These are phyloP conservation scores for Penicillium sp. DNA, from an alignment of 2,329 filamentous ascomycete species.

Conservation along the genomic window DNA sequence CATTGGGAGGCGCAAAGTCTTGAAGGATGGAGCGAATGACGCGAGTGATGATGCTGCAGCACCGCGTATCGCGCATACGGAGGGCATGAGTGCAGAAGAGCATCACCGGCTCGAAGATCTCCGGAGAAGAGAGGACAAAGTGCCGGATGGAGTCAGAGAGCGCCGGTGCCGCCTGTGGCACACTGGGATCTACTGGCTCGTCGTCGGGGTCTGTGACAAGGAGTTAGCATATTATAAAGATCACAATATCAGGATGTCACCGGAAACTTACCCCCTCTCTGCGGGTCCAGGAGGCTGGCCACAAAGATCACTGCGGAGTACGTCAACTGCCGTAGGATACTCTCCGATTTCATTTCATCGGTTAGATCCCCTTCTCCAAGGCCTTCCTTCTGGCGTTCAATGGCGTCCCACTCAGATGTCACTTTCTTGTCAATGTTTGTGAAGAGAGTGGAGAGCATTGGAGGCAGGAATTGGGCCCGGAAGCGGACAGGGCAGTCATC, in stretches of 20 bases:
- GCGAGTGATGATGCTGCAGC: slow-evolving; percentile 73
- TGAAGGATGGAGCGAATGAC: slow-evolving; percentile 79
- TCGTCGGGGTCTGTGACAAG: too few relatives aligned
- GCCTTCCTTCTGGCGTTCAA: slow-evolving; percentile 51
- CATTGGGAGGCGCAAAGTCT: slow-evolving; percentile 54
- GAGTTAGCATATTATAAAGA: too few relatives aligned
- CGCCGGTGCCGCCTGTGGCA: slow-evolving; percentile 33
- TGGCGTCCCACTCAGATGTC: slow-evolving; percentile 71
- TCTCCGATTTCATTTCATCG: slow-evolving; percentile 97
- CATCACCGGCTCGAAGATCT: slow-evolving; percentile 77
- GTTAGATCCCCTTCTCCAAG: slow-evolving; percentile 69
- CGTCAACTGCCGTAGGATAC: slow-evolving; percentile 83
- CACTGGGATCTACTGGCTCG: slow-evolving; percentile 31
- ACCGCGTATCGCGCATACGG: slow-evolving; percentile 78
- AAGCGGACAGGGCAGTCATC: slow-evolving; percentile 79
- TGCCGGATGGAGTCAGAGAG: slow-evolving; percentile 57
- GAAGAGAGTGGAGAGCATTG: slow-evolving; percentile 72
- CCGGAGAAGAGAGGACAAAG: slow-evolving; percentile 69
- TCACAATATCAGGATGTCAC: not conserved
- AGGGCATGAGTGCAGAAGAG: slow-evolving; percentile 87
- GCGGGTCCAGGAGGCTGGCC: slow-evolving; percentile 74
- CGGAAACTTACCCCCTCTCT: slow-evolving; percentile 47
- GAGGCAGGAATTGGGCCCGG: slow-evolving; percentile 71
- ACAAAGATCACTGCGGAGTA: slow-evolving; percentile 89
- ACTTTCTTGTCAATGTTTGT: slow-evolving; percentile 81